Evolutionary conservation across 345 rosid species (phyloP).

Genomic region (Brassica incana): DNA sequence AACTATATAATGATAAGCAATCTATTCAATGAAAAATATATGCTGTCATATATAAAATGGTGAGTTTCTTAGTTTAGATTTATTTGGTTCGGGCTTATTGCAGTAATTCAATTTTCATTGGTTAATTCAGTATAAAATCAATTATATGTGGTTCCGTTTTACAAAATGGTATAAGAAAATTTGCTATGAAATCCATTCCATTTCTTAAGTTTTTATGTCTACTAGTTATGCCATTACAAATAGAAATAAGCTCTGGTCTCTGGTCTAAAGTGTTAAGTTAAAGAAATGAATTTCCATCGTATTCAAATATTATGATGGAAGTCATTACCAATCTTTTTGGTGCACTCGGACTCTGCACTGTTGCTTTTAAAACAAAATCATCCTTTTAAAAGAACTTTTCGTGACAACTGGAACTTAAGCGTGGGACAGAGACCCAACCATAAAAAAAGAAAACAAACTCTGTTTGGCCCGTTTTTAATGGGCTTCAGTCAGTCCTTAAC

Average conservation of each 20-base stretch:
- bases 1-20: neutral
- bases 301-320: constrained; percentile 4
- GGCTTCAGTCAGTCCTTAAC: constrained; percentile 3
- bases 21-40: neutral
- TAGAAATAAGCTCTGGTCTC: neutral
- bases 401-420: neutral
- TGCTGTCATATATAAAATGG: constrained; percentile 10
- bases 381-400: neutral
- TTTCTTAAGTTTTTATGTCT: neutral
- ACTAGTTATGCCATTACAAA: neutral
- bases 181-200: neutral
- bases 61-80: neutral
- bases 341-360: constrained; percentile 5
- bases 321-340: constrained; percentile 19
- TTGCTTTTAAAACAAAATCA: neutral
- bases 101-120: neutral
- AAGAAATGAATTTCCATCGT: neutral
- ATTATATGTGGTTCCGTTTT: neutral
- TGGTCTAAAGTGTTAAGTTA: neutral
- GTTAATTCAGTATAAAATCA: neutral
- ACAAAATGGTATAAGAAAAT: neutral
- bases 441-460: neutral
- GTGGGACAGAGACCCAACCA: neutral
- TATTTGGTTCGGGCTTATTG: neutral
- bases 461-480: neutral